phyloP scores from a whole-genome alignment of 441 rosid species.

The Kokia cookei region DNA sequence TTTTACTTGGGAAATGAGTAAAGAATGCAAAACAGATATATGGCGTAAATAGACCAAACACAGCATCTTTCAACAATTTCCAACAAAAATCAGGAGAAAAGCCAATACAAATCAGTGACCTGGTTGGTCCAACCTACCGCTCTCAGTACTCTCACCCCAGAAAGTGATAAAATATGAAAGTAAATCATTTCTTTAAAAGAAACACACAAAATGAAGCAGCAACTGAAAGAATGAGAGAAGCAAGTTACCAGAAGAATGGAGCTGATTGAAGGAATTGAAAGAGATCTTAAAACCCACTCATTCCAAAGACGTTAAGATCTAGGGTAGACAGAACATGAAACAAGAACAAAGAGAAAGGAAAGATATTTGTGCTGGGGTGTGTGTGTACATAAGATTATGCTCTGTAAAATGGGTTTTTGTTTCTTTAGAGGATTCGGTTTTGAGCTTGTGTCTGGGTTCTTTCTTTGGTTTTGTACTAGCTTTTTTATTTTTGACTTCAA shows the following conservation, averaged over 20 bases:
- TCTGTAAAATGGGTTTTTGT: not conserved
- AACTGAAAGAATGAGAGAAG: not conserved
- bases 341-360: not conserved
- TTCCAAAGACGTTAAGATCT: not conserved
- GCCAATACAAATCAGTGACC: constrained; percentile 24
- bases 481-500: not conserved
- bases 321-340: not conserved
- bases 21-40: not conserved
- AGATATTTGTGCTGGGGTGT: not conserved
- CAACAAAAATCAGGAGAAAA: constrained; percentile 10
- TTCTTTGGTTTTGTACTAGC: not conserved
- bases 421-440: not conserved
- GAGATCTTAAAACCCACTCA: constrained; percentile 1
- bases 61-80: not conserved
- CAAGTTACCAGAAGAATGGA: constrained; percentile 22
- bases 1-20: not conserved
- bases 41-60: constrained; percentile 12
- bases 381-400: not conserved
- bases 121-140: not conserved
- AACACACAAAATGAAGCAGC: not conserved
- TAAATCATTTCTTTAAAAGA: not conserved
- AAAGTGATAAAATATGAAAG: constrained; percentile 1
- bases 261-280: constrained; percentile 6
- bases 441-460: not conserved
- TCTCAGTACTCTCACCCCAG: not conserved